Evolutionary conservation across 208 protist species (phyloP), one percentile per base, ranked within the genome.

Genomic region (Leishmania guyanensis): DNA sequence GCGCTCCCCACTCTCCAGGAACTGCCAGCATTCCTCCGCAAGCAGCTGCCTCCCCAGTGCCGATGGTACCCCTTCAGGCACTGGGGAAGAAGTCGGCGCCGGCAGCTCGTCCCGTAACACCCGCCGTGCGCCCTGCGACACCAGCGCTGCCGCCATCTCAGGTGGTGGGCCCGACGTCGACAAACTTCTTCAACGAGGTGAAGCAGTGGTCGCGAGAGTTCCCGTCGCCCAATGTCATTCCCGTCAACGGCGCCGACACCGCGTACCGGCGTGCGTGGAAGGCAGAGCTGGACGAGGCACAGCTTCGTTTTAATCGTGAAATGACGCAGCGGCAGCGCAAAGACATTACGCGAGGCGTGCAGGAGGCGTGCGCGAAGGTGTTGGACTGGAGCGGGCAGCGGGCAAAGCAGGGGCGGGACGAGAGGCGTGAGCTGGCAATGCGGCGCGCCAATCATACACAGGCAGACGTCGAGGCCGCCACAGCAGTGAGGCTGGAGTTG

Each of bases 181-280:
- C 79, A 22, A 88, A 80, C 75, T 88, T 92, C 73, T 88, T 90
- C 69, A 77, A 84, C 50, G 89, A 92, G 76, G 66, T 89, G 46
- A 84, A 88, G 77, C 65, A 81, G 75, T 90, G 89, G 87, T 56
- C 65, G 72, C 77, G 85, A 58, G 62, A 74, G 69, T 85, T 89
- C 51, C 78, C 79, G 4, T 86, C 87, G 1, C 89, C 89, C 4
- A 90, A 89, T 70, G 69, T 66, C 17, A 43, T 78, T 10, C 83
- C 87, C 29, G 22, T 50, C 2, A 89, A 80, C 62, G 87, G 79
- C 26, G 69, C 79, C 20, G 86, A 90, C 58, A 29, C 86, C 3
- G 33, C 50, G 0, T 48, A 82, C 79, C 87, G 89, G 14, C 84
- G 83, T 22, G 82, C 70, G 39, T 92, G 89, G 89, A 87, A 88